phyloP scores from a whole-genome alignment of 2,329 filamentous ascomycete species.

The Epichloe aotearoae region DNA sequence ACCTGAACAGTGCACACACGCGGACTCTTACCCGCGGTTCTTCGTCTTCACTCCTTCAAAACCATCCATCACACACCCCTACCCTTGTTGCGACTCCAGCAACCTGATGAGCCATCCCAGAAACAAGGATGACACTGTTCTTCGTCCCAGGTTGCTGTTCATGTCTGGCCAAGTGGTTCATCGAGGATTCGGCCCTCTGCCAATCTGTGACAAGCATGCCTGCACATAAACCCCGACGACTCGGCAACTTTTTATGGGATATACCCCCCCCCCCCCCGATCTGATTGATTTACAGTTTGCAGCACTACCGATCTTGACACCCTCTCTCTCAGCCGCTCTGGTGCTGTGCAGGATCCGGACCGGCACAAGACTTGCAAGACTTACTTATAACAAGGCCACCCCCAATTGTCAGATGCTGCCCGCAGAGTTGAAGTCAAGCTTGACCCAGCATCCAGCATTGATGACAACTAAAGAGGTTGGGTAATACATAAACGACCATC shows the following conservation, averaged over 20 bases:
- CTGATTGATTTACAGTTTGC: slow-evolving; percentile 10
- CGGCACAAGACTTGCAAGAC: neutral
- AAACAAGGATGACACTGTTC: slow-evolving; percentile 2
- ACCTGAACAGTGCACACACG: neutral
- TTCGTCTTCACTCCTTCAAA: neutral
- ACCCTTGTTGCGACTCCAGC: neutral
- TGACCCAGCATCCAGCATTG: neutral
- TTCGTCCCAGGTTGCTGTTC: slow-evolving; percentile 7
- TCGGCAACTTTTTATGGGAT: slow-evolving; percentile 8
- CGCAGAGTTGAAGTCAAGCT: neutral
- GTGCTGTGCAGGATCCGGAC: neutral
- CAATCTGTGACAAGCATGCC: slow-evolving; percentile 10
- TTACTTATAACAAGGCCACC: slow-evolving; percentile 11
- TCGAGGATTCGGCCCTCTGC: slow-evolving; percentile 8
- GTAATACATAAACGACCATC: neutral
- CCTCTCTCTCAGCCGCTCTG: slow-evolving; percentile 2
- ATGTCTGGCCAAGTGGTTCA: slow-evolving; percentile 2
- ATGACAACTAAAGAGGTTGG: no score
- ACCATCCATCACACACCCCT: neutral
- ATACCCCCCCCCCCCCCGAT: slow-evolving; percentile 9
- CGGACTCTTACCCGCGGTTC: neutral
- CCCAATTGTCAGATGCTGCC: slow-evolving; percentile 3
- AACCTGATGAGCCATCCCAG: neutral
- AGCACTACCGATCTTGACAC: neutral
- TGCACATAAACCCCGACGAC: slow-evolving; percentile 1